Base-by-base conservation (phyloP, 140 eudicot genomes). In the Flaveria floridana region DNA sequence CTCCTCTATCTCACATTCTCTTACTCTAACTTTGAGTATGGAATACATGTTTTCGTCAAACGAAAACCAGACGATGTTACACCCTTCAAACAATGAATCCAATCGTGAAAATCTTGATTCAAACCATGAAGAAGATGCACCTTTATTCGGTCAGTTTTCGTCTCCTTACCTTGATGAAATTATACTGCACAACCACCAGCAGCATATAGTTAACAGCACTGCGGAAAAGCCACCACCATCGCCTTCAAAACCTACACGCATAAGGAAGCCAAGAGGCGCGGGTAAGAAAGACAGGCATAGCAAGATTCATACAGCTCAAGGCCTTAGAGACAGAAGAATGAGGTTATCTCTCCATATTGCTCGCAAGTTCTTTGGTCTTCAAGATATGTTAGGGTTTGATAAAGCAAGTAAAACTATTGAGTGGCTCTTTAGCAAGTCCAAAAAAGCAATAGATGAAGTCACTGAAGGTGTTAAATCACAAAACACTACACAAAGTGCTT, bases 251-350 rank as follows among this genome's bases (percentile, higher is more conserved):
- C 8, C 74, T 1, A 73, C 57, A 34, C 76, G 77, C 4, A 73
- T 26, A 28, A 65, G 62, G 79, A 85, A 82, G 82, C 82, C 70
- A 67, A 78, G 88, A 81, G 79, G 80, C 37, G 80, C 79, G 0
- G 91, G 91, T 21, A 86, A 84, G 80, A 86, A 84, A 62, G 91
- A 86, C 42, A 55, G 91, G 64, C 91, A 86, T 75, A 86, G 86
- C 91, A 86, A 86, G 77, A 86, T 86, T 55, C 78, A 78, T 20
- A 86, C 91, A 2, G 86, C 88, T 42, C 86, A 81, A n/a, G 91
- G 91, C 25, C 76, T 84, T 58, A 78, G 91, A 75, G 88, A 76
- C 71, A 16, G 91, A 61, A 81, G 91, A 69, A 86, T 86, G 91
- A 78, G 91, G 20, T 50, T 86, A 56, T 86, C 91, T 52, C 75